Evolutionary conservation across 2,329 filamentous ascomycete genomes (phyloP).

Genomic region (Trichoderma sp.): DNA sequence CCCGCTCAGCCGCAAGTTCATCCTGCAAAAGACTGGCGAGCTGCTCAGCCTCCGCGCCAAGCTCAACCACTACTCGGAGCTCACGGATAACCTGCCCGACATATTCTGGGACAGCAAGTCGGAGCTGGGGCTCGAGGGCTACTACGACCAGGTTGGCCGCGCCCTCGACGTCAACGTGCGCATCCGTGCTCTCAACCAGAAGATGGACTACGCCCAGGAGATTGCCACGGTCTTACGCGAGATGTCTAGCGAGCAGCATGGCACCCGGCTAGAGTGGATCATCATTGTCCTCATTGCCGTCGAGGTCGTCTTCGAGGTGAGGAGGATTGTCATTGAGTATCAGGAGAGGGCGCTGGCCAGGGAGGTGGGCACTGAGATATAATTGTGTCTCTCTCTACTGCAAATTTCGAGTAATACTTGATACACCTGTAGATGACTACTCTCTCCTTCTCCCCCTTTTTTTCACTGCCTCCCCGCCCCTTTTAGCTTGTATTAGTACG

Average conservation of each 20-base stretch:
- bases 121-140: conserved; percentile 86
- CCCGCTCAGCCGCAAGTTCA: conserved; percentile 65
- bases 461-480: neutral
- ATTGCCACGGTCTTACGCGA: conserved; percentile 88
- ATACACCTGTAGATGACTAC: neutral
- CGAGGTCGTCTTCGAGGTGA: conserved; percentile 85
- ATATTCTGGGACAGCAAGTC: conserved; percentile 94
- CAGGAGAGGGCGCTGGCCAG: conserved; percentile 38
- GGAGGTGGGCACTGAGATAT: conserved; percentile 8
- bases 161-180: conserved; percentile 89
- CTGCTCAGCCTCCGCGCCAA: conserved; percentile 86
- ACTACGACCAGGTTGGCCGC: conserved; percentile 90
- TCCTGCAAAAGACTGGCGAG: conserved; percentile 91
- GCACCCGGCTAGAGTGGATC: conserved; percentile 86
- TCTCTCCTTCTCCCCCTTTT: neutral
- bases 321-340: conserved; percentile 69
- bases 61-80: conserved; percentile 93
- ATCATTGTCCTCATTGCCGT: conserved; percentile 93
- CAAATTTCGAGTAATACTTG: neutral
- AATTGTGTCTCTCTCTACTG: neutral
- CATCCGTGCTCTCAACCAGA: conserved; percentile 90
- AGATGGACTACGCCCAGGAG: conserved; percentile 97
- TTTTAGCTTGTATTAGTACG: conserved; percentile 1
- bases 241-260: conserved; percentile 86
- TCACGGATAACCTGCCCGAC: conserved; percentile 92